phyloP scores from a whole-genome alignment of 106 monocot species.

The Xerophyta viscosa region DNA sequence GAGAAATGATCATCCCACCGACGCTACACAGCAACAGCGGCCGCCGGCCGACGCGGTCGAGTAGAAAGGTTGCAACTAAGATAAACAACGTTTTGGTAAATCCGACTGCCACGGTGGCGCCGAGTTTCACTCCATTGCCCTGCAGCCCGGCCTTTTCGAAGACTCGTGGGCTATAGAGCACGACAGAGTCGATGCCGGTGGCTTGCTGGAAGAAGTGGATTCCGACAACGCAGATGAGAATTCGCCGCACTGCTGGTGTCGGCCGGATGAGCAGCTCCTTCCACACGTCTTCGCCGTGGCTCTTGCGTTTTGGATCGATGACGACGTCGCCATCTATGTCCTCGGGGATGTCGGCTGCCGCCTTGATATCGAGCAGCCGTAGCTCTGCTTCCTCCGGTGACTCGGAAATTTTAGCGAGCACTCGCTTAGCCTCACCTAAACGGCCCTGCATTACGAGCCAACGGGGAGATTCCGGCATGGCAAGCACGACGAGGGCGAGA shows the following conservation, averaged over 20 bases:
- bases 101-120: slow-evolving; percentile 63
- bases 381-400: slow-evolving; percentile 32
- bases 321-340: slow-evolving; percentile 11
- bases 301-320: slow-evolving; percentile 7
- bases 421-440: slow-evolving; percentile 21
- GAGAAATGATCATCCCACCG: slow-evolving; percentile 55
- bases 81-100: slow-evolving; percentile 61
- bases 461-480: slow-evolving; percentile 53
- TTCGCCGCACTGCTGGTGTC: slow-evolving; percentile 50
- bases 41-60: slow-evolving; percentile 64
- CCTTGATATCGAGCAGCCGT: slow-evolving; percentile 14
- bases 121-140: slow-evolving; percentile 27
- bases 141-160: slow-evolving; percentile 56
- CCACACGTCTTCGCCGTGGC: slow-evolving; percentile 54
- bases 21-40: slow-evolving; percentile 51
- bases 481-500: slow-evolving; percentile 24
- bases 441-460: slow-evolving; percentile 61
- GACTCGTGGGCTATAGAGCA: slow-evolving; percentile 66
- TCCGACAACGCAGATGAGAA: slow-evolving; percentile 47
- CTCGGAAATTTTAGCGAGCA: slow-evolving; percentile 33
- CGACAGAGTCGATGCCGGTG: slow-evolving; percentile 79
- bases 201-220: slow-evolving; percentile 88
- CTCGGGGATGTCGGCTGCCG: slow-evolving; percentile 37
- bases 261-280: slow-evolving; percentile 45
- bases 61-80: slow-evolving; percentile 52